Conservation (phyloP, 75 land plant species). For the Selaginella moellendorffii region DNA sequence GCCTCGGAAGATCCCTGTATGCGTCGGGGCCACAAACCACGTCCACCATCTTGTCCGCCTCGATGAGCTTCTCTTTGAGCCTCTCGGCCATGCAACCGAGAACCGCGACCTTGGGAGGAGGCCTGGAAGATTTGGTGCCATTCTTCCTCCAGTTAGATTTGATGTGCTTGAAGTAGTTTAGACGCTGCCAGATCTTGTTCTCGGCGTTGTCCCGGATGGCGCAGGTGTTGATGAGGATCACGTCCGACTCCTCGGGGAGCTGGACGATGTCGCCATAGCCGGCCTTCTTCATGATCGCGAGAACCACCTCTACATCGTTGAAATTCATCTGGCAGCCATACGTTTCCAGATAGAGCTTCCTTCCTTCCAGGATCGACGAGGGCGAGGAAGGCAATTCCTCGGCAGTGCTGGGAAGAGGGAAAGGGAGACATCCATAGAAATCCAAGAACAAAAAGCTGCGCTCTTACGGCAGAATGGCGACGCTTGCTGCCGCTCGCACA, state of each 20-base stretch:
- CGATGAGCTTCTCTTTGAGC: constrained; percentile 84
- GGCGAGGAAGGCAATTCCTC: not conserved
- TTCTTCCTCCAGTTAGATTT: constrained; percentile 56
- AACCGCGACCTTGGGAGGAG: constrained; percentile 80
- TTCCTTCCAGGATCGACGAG: constrained; percentile 15
- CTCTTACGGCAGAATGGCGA: not conserved
- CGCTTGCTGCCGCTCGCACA: too few relatives aligned
- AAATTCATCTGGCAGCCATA: constrained; percentile 99
- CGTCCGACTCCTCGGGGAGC: constrained; percentile 72
- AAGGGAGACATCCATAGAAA: too few relatives aligned
- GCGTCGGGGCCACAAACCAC: constrained; percentile 99
- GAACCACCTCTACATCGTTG: constrained; percentile 94
- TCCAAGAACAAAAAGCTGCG: too few relatives aligned
- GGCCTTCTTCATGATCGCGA: constrained; percentile 78
- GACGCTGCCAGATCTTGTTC: constrained; percentile 93
- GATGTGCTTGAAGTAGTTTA: constrained; percentile 91
- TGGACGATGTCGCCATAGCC: constrained; percentile 68
- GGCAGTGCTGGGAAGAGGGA: too few relatives aligned
- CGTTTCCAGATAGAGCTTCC: constrained; percentile 84
- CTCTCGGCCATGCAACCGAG: constrained; percentile 99
- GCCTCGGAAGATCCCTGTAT: constrained; percentile 70
- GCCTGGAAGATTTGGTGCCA: not conserved
- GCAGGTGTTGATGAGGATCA: constrained; percentile 95
- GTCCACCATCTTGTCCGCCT: constrained; percentile 99
- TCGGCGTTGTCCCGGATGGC: constrained; percentile 98